A percentile compares a stretch with the other conserved stretches of the same genome.
phyloP scores from a whole-genome alignment of 345 rosid genomes.

The Raphanus raphanistrum region DNA sequence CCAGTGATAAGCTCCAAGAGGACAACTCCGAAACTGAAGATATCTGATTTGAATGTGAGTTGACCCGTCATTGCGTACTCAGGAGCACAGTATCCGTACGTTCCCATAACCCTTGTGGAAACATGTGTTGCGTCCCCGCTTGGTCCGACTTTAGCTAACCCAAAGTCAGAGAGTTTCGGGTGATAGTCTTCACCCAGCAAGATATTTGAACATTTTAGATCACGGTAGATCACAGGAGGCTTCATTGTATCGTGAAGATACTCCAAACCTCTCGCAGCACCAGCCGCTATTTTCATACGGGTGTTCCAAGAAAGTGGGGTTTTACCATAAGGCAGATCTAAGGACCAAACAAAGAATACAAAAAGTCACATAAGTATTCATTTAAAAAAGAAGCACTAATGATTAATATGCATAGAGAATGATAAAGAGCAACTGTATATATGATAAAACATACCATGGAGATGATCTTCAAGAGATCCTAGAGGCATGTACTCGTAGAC shows the following conservation, averaged over 20 bases:
- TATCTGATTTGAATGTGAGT: conserved; percentile 79
- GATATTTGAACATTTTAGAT: conserved; percentile 77
- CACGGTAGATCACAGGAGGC: conserved; percentile 83
- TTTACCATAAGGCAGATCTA: conserved; percentile 51
- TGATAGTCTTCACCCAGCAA: conserved; percentile 60
- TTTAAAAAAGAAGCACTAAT: too few relatives aligned
- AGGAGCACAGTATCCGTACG: conserved; percentile 74
- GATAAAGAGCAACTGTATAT: too few relatives aligned
- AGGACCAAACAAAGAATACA: background rate
- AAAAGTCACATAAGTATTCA: background rate
- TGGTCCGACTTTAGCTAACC: conserved; percentile 93
- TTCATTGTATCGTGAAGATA: conserved; percentile 69
- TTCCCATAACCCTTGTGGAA: conserved; percentile 95
- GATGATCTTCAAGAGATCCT: conserved; percentile 73
- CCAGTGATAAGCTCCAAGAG: conserved; percentile 86
- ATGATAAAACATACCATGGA: conserved; percentile 58
- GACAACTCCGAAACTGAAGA: conserved; percentile 84
- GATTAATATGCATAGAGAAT: too few relatives aligned
- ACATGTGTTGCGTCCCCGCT: conserved; percentile 79
- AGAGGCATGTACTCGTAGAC: conserved; percentile 83
- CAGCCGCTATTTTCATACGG: conserved; percentile 82
- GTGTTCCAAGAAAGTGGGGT: conserved; percentile 64
- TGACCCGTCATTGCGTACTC: conserved; percentile 64
- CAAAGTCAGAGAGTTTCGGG: conserved; percentile 55
- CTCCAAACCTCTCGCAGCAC: conserved; percentile 79